These are phyloP conservation scores for Ascocoryne sarcoides DNA, from an alignment of 2,329 filamentous ascomycete species.

Conservation along the genomic window DNA sequence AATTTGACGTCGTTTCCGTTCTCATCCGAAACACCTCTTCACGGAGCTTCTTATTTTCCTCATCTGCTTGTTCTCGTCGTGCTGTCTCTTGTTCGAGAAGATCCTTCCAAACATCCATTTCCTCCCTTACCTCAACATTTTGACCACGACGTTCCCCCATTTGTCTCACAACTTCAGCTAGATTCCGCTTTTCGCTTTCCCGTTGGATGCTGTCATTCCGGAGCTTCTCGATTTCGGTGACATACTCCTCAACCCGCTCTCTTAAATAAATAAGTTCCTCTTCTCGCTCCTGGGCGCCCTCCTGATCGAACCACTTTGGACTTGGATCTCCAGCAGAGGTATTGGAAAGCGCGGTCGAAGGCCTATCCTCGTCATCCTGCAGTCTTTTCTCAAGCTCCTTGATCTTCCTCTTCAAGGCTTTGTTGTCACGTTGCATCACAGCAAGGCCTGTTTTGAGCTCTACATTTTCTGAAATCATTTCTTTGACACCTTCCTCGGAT, in stretches of 20 bases:
- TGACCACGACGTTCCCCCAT: constrained; percentile 45
- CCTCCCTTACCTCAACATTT: constrained; percentile 44
- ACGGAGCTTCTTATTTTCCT: constrained; percentile 74
- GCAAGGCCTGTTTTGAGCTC: constrained; percentile 86
- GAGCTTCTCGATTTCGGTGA: constrained; percentile 74
- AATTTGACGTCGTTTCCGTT: constrained; percentile 40
- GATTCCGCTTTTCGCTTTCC: constrained; percentile 77
- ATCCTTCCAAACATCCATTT: constrained; percentile 88
- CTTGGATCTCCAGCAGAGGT: constrained; percentile 50
- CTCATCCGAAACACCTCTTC: constrained; percentile 74
- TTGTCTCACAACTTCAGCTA: constrained; percentile 71
- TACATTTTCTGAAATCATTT: constrained; percentile 96
- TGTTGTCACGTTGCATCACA: constrained; percentile 84
- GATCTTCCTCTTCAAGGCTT: constrained; percentile 68
- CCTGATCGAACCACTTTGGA: constrained; percentile 47
- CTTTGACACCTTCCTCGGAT: constrained; percentile 92
- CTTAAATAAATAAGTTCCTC: constrained; percentile 79
- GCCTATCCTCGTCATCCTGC: constrained; percentile 53
- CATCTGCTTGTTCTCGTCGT: constrained; percentile 80
- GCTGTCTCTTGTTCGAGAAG: constrained; percentile 86
- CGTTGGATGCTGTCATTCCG: constrained; percentile 67
- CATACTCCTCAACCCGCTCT: constrained; percentile 77
- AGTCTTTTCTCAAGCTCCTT: constrained; percentile 81
- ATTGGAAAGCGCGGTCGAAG: constrained; percentile 49
- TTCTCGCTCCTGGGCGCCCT: constrained; percentile 59